These are phyloP conservation scores for Fusarium sp. DNA, from an alignment of 2,329 filamentous ascomycete species.

Conservation along the genomic window DNA sequence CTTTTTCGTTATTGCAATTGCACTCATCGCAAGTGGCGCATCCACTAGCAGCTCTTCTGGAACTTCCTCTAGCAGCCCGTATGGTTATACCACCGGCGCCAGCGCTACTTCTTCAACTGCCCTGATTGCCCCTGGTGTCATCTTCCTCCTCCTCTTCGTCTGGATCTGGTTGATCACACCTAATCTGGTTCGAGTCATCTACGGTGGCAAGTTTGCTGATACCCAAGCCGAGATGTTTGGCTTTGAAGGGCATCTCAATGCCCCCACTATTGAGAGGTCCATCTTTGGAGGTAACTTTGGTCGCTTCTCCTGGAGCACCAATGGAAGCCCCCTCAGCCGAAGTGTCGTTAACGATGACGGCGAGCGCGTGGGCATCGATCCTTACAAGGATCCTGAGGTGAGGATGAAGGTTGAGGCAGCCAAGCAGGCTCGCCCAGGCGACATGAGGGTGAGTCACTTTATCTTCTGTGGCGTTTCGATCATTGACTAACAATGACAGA, in stretches of 20 bases:
- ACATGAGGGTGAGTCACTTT: slow-evolving; percentile 38
- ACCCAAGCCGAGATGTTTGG: slow-evolving; percentile 45
- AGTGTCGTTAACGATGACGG: slow-evolving; percentile 38
- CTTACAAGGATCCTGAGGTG: slow-evolving; percentile 36
- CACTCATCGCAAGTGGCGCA: slow-evolving; percentile 27
- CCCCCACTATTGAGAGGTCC: slow-evolving; percentile 40
- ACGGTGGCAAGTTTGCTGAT: slow-evolving; percentile 43
- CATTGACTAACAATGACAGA: slow-evolving; percentile 17
- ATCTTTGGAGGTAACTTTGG: slow-evolving; percentile 44
- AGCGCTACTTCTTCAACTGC: neutral
- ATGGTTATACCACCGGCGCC: neutral
- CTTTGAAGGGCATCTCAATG: slow-evolving; percentile 45
- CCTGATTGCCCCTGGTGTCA: slow-evolving; percentile 29
- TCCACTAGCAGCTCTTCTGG: neutral
- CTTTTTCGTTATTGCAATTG: slow-evolving; percentile 33
- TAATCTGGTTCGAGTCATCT: slow-evolving; percentile 36
- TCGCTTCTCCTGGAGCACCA: slow-evolving; percentile 42
- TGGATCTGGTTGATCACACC: slow-evolving; percentile 38
- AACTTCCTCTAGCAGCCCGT: neutral
- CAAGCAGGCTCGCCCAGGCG: slow-evolving; percentile 38
- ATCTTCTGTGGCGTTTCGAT: too few relatives aligned
- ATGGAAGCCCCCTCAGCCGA: slow-evolving; percentile 41
- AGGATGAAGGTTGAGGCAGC: slow-evolving; percentile 39
- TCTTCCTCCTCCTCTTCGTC: slow-evolving; percentile 38
- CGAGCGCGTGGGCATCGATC: slow-evolving; percentile 42